These are phyloP conservation scores for Aspergillus quadrilineatus DNA, from an alignment of 2,329 filamentous ascomycete genomes.

Conservation along the genomic window DNA sequence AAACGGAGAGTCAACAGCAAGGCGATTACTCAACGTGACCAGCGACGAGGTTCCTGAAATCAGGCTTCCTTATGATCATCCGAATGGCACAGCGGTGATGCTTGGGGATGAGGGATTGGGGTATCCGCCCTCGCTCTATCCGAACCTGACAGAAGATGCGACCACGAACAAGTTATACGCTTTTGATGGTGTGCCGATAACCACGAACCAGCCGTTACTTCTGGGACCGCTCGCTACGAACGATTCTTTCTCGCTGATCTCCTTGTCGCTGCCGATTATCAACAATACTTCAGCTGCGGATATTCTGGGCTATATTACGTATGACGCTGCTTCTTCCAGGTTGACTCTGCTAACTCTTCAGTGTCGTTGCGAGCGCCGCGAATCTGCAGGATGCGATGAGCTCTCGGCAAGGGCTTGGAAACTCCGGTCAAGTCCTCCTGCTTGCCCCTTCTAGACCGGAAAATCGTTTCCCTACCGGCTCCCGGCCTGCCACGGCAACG, in stretches of 20 bases:
- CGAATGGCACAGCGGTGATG: slow-evolving; percentile 58
- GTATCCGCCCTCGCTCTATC: slow-evolving; percentile 71
- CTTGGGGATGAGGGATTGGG: slow-evolving; percentile 65
- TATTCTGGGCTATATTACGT: slow-evolving; percentile 79
- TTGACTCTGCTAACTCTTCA: slow-evolving; percentile 3
- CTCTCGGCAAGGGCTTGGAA: slow-evolving; percentile 51
- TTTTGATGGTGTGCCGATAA: slow-evolving; percentile 42
- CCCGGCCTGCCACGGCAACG: slow-evolving; percentile 20
- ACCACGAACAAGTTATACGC: slow-evolving; percentile 35
- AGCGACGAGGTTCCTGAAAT: slow-evolving; percentile 45
- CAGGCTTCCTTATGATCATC: slow-evolving; percentile 59
- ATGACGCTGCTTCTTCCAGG: slow-evolving; percentile 30
- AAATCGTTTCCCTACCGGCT: slow-evolving; percentile 58
- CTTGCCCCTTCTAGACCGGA: slow-evolving; percentile 65
- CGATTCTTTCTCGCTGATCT: slow-evolving; percentile 70
- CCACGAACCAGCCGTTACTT: slow-evolving; percentile 59
- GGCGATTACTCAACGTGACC: slow-evolving; percentile 66
- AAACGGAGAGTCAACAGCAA: slow-evolving; percentile 40
- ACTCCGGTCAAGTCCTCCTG: slow-evolving; percentile 68
- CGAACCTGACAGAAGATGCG: slow-evolving; percentile 68
- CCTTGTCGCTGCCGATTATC: slow-evolving; percentile 76
- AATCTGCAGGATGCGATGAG: slow-evolving; percentile 47
- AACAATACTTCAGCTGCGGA: slow-evolving; percentile 61
- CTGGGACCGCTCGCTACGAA: slow-evolving; percentile 75
- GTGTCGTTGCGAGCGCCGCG: slow-evolving; percentile 53